Evolutionary conservation across 768 basidiomycete species (phyloP).

Genomic region (Trametes gibbosa): DNA sequence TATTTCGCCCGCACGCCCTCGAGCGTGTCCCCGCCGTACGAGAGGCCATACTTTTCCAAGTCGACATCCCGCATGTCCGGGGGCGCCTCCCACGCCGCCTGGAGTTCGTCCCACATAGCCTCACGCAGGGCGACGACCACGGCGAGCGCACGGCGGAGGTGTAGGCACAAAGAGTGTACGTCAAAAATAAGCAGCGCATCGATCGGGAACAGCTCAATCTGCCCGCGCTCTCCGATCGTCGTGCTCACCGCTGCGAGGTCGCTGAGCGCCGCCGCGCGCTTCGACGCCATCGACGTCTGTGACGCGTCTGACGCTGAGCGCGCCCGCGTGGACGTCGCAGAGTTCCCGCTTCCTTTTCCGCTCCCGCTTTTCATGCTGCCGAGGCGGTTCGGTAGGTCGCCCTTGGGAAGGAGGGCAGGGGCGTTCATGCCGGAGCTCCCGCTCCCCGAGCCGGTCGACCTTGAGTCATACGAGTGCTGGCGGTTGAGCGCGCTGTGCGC

Average conservation of each 20-base stretch:
- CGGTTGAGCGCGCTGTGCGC: background rate
- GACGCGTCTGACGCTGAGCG: background rate
- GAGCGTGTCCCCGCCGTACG: conserved; percentile 18
- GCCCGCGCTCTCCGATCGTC: conserved; percentile 3
- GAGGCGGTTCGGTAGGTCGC: too few species aligned
- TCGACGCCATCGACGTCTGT: conserved; percentile 1
- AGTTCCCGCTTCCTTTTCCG: too few species aligned
- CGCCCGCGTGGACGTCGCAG: background rate
- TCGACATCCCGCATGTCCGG: conserved; percentile 1
- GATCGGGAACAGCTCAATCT: conserved; percentile 23
- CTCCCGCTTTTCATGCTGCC: too few species aligned
- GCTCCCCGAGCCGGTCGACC: too few species aligned
- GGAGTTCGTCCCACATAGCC: conserved; percentile 31
- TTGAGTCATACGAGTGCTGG: background rate
- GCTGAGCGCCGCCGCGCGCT: conserved; percentile 4
- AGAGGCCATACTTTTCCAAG: conserved; percentile 19
- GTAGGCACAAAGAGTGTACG: conserved; percentile 24
- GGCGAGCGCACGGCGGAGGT: conserved; percentile 24
- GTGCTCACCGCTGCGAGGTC: conserved; percentile 13
- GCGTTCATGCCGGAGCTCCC: too few species aligned
- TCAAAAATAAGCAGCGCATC: conserved; percentile 14
- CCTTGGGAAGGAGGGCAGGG: too few species aligned
- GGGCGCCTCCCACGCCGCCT: conserved; percentile 3
- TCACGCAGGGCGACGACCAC: conserved; percentile 25
- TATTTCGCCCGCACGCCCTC: conserved; percentile 21